A percentile compares a stretch with the other conserved stretches of the same genome.
Evolutionary conservation across 306 rosid species (phyloP).

Genomic region (Citrullus amarus): DNA sequence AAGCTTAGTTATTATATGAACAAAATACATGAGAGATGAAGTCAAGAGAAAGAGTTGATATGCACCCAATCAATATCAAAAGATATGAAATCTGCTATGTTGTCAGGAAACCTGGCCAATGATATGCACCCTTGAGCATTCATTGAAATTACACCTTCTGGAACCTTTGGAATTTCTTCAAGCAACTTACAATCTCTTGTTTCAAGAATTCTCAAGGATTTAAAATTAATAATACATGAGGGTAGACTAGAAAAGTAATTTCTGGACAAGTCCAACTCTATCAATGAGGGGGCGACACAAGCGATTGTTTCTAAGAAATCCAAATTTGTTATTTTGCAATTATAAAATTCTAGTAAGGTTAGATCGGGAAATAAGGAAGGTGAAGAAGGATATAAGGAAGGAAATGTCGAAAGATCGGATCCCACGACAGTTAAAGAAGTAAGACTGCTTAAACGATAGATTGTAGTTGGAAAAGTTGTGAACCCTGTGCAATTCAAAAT

Average conservation of each 20-base stretch:
- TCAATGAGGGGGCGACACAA: neutral
- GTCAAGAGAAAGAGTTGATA: neutral
- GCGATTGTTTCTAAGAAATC: neutral
- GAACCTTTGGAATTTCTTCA: neutral
- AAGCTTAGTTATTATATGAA: too few species aligned
- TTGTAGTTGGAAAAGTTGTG: neutral
- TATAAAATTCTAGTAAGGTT: fast-evolving
- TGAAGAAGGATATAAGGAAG: neutral
- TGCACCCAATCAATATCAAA: neutral
- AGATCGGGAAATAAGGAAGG: neutral
- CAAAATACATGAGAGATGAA: neutral
- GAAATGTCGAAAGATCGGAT: neutral
- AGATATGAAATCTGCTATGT: neutral
- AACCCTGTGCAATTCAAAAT: neutral
- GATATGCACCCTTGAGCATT: neutral
- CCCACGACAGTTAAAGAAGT: fast-evolving
- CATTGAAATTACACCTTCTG: neutral
- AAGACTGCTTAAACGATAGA: neutral
- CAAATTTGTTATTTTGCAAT: neutral
- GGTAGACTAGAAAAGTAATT: neutral
- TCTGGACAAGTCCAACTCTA: neutral
- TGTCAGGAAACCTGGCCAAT: neutral
- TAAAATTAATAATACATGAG: neutral
- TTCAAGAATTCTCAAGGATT: neutral
- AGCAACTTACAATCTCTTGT: neutral